A percentile compares a stretch with the other conserved stretches of the same genome.
These are phyloP conservation scores for Fusarium beomiforme DNA, from an alignment of 2,329 filamentous ascomycete genomes.

Conservation along the genomic window DNA sequence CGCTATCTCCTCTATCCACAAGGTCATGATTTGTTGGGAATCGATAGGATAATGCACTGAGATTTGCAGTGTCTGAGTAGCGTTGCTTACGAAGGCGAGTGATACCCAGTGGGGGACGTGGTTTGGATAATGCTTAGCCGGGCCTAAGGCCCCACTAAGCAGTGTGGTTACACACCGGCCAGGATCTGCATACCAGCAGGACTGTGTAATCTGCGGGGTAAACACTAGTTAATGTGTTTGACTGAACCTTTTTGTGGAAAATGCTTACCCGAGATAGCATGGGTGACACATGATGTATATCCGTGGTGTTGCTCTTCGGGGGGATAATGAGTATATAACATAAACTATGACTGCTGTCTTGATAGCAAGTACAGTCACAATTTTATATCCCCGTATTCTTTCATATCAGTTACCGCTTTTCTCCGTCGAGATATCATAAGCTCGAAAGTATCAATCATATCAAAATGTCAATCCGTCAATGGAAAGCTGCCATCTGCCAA, in stretches of 20 bases:
- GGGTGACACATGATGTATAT: accelerated
- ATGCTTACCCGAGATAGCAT: background rate
- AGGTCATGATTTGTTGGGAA: background rate
- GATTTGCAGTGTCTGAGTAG: too few relatives aligned
- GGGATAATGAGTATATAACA: background rate
- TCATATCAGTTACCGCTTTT: too few relatives aligned
- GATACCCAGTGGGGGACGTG: background rate
- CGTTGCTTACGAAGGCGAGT: background rate
- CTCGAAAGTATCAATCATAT: too few relatives aligned
- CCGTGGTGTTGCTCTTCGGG: background rate
- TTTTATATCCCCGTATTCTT: too few relatives aligned
- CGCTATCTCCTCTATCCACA: background rate
- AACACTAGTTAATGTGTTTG: too few relatives aligned
- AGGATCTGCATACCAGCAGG: background rate
- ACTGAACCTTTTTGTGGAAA: background rate
- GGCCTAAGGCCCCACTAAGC: background rate
- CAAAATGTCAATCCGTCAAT: background rate
- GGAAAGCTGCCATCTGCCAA: background rate
- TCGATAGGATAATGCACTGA: too few relatives aligned
- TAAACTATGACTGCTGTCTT: too few relatives aligned
- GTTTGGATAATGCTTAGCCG: slow-evolving; percentile 2
- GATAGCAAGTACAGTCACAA: too few relatives aligned
- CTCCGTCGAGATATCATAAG: too few relatives aligned
- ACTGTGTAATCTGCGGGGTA: background rate
- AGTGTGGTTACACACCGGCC: too few relatives aligned